phyloP scores from a whole-genome alignment of 2,329 filamentous ascomycete species.

The Blastomyces emzantsi region DNA sequence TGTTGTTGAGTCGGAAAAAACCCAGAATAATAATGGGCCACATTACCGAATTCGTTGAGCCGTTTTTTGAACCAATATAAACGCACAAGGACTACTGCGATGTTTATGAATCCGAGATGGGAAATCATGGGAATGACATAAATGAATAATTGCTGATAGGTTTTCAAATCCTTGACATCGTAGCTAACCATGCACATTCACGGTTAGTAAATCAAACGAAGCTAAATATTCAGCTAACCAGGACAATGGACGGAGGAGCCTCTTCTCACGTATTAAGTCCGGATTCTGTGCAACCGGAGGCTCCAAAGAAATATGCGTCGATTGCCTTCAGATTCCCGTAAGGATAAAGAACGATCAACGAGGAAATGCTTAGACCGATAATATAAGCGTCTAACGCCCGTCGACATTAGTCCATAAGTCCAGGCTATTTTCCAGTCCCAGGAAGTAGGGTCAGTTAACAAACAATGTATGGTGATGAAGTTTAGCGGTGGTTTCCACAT shows the following conservation, averaged over 20 bases:
- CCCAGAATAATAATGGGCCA: not conserved
- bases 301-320: constrained; percentile 44
- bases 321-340: constrained; percentile 36
- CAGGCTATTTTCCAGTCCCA: not conserved
- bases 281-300: constrained; percentile 42
- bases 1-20: not conserved
- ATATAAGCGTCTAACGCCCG: constrained; percentile 32
- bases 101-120: constrained; percentile 44
- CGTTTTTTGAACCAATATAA: constrained; percentile 43
- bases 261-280: constrained; percentile 40
- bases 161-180: constrained; percentile 42
- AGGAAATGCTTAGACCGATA: constrained; percentile 28
- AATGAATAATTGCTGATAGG: constrained; percentile 45
- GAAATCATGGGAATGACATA: constrained; percentile 44
- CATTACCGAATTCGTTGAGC: constrained; percentile 32
- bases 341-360: constrained; percentile 29
- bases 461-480: constrained; percentile 11
- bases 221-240: not conserved
- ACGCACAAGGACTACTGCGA: constrained; percentile 41
- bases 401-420: not conserved
- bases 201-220: not conserved
- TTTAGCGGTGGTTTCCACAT: constrained; percentile 9
- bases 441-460: not conserved
- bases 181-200: constrained; percentile 29
- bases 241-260: not conserved